A percentile compares a stretch with the other conserved stretches of the same genome.
Evolutionary conservation across 805 yeast genomes (phyloP).

Genomic region (Naumovozyma castellii): DNA sequence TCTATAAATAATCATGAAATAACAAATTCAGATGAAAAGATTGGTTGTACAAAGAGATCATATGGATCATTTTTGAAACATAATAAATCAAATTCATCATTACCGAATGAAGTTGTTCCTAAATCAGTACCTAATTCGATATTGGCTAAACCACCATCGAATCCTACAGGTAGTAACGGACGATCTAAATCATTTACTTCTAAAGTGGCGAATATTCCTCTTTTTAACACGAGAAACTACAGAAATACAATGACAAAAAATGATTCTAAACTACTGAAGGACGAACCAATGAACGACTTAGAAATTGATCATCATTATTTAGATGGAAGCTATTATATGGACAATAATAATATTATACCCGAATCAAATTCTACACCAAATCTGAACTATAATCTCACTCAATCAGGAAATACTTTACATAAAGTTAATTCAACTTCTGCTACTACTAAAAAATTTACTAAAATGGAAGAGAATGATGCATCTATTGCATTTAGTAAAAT

Average conservation of each 20-base stretch:
- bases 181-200: not conserved
- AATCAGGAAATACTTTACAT: not conserved
- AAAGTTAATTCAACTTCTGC: not conserved
- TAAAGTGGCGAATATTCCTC: conserved; percentile 5
- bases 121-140: conserved; percentile 14
- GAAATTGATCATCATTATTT: not conserved
- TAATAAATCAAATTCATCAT: conserved; percentile 6
- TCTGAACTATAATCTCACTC: not conserved
- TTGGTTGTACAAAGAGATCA: conserved; percentile 17
- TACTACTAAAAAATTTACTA: not conserved
- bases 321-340: not conserved
- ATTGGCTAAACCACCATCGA: conserved; percentile 9
- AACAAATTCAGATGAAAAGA: too few relatives aligned
- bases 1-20: not conserved
- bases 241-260: not conserved
- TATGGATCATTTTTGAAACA: conserved; percentile 18
- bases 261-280: not conserved
- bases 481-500: conserved; percentile 29
- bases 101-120: conserved; percentile 18
- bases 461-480: conserved; percentile 28
- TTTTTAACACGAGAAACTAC: conserved; percentile 3
- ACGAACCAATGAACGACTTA: not conserved
- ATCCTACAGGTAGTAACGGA: not conserved
- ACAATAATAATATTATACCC: not conserved
- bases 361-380: not conserved